Conservation (phyloP, 805 yeast species). For the Debaryomyces castellii region DNA sequence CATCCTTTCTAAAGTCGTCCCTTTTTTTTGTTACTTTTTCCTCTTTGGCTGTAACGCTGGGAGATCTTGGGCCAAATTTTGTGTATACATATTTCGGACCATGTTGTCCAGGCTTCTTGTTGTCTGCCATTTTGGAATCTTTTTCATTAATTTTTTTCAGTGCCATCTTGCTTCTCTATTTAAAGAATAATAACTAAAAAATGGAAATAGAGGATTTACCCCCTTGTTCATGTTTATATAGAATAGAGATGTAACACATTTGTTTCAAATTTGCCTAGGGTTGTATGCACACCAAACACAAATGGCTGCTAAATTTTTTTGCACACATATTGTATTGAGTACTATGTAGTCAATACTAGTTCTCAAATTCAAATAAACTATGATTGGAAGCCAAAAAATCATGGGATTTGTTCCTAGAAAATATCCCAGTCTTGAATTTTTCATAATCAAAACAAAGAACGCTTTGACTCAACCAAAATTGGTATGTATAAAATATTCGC, state of each 20-base stretch:
- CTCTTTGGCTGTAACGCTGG: neutral
- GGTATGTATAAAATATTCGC: conserved; percentile 1
- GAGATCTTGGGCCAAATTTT: neutral
- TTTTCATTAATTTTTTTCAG: neutral
- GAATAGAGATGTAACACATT: neutral
- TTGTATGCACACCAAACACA: conserved; percentile 6
- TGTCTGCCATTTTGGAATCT: neutral
- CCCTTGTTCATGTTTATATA: conserved; percentile 1
- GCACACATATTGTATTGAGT: neutral
- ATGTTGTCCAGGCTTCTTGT: neutral
- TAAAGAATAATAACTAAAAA: neutral
- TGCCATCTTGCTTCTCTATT: neutral
- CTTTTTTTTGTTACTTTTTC: neutral
- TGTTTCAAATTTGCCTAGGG: conserved; percentile 4
- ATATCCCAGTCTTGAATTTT: conserved; percentile 7
- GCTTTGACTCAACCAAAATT: neutral
- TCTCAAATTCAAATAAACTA: neutral
- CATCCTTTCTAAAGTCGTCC: neutral
- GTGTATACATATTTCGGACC: neutral
- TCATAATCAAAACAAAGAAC: conserved; percentile 6
- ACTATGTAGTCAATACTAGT: too few species aligned
- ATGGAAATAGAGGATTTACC: neutral
- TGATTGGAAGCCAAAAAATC: neutral
- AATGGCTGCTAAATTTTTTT: conserved; percentile 8
- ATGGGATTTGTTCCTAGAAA: neutral